A percentile compares a stretch with the other conserved stretches of the same genome.
These are phyloP conservation scores for Liriodendron chinense DNA, from an alignment of 164 flowering plant species.

Conservation along the genomic window DNA sequence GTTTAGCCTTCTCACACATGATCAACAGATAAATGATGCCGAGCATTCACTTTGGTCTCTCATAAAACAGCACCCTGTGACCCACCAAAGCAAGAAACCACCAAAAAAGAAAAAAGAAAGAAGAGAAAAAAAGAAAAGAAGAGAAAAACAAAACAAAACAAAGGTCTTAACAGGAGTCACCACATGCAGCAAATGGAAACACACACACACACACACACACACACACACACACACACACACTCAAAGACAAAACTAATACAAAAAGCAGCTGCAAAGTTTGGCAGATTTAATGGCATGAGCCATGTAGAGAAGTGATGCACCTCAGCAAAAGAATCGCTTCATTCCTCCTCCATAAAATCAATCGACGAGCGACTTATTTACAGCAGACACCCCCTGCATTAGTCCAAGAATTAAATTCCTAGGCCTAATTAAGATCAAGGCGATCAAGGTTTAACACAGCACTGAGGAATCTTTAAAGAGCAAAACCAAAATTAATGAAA, in stretches of 20 bases:
- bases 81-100: conserved; percentile 2
- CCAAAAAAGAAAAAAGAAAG: neutral
- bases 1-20: conserved; percentile 17
- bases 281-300: neutral
- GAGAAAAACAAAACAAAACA: neutral
- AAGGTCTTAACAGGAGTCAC: conserved; percentile 4
- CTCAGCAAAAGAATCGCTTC: neutral
- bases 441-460: conserved; percentile 9
- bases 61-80: conserved; percentile 18
- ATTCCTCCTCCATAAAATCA: conserved; percentile 17
- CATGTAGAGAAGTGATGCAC: conserved; percentile 12
- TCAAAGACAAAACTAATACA: neutral
- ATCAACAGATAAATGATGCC: conserved; percentile 7
- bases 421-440: conserved; percentile 9
- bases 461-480: conserved; percentile 2
- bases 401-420: conserved; percentile 20
- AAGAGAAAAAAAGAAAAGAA: neutral
- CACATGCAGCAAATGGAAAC: neutral
- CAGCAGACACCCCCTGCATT: conserved; percentile 16
- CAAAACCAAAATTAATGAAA: conserved; percentile 1
- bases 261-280: conserved; percentile 4
- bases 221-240: neutral
- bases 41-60: conserved; percentile 2
- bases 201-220: too few relatives aligned
- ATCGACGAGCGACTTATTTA: conserved; percentile 17